phyloP scores from a whole-genome alignment of 164 flowering plant genomes.

The Santalum album region DNA sequence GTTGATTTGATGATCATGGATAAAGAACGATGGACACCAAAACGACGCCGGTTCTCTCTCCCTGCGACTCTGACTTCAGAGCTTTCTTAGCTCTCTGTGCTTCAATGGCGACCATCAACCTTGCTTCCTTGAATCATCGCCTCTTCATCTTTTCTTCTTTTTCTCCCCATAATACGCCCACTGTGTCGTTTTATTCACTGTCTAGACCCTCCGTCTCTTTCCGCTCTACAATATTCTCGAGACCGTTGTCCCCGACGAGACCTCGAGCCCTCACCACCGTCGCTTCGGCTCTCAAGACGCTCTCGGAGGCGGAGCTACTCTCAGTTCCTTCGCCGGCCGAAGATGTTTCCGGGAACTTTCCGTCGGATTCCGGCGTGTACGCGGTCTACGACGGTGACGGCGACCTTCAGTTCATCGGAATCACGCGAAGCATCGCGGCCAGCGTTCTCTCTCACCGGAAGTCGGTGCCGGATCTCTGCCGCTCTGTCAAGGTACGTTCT shows the following conservation, averaged over 20 bases:
- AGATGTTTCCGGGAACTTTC: conserved; percentile 26
- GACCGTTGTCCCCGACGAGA: conserved; percentile 8
- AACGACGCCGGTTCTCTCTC: no score
- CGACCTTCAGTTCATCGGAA: conserved; percentile 78
- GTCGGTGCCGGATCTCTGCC: conserved; percentile 70
- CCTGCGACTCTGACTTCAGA: no score
- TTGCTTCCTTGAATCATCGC: conserved; percentile 17
- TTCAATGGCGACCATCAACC: conserved; percentile 41
- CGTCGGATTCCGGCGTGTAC: conserved; percentile 65
- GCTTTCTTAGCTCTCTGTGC: conserved; percentile 3
- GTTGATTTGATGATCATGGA: no score
- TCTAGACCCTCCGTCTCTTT: conserved; percentile 16
- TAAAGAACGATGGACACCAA: no score
- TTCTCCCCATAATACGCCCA: conserved; percentile 23
- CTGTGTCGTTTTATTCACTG: conserved; percentile 19
- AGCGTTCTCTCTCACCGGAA: conserved; percentile 57
- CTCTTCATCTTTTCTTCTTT: conserved; percentile 10
- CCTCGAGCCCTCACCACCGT: conserved; percentile 20
- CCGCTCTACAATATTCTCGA: conserved; percentile 10
- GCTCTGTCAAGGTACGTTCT: conserved; percentile 55
- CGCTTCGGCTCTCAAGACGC: conserved; percentile 42
- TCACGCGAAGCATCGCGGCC: conserved; percentile 67
- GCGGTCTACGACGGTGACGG: conserved; percentile 55
- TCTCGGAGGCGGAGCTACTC: conserved; percentile 44
- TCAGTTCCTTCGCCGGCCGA: conserved; percentile 27